Conservation (phyloP, 805 yeast species). For the Zygosaccharomyces pseudorouxii region DNA sequence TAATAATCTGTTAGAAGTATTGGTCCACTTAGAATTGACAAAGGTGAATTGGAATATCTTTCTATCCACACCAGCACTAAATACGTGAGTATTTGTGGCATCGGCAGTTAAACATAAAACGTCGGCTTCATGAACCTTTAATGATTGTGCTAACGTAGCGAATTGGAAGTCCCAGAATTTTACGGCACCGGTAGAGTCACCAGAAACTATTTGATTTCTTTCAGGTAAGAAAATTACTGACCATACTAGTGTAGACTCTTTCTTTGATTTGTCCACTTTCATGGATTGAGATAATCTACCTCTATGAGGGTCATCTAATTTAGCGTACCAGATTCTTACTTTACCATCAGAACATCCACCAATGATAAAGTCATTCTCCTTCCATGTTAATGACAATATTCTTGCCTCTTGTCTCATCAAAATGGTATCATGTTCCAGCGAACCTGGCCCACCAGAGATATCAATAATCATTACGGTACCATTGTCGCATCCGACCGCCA, state of each 20-base stretch:
- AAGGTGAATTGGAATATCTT: conserved; percentile 65
- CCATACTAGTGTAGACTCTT: conserved; percentile 91
- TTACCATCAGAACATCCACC: conserved; percentile 98
- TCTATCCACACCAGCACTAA: conserved; percentile 91
- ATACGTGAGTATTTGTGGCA: conserved; percentile 55
- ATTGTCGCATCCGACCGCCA: conserved; percentile 93
- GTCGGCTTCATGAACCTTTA: conserved; percentile 86
- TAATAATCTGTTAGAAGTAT: conserved; percentile 65
- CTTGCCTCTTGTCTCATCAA: conserved; percentile 82
- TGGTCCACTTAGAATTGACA: conserved; percentile 58
- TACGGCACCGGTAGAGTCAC: conserved; percentile 92
- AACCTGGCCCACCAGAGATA: conserved; percentile 82
- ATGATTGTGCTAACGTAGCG: conserved; percentile 73
- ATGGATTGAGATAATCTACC: conserved; percentile 77
- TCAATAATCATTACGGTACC: conserved; percentile 83
- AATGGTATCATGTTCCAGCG: conserved; percentile 66
- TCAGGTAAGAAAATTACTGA: conserved; percentile 59
- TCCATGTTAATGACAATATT: conserved; percentile 76
- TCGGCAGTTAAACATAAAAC: conserved; percentile 68
- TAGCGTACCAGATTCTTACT: conserved; percentile 71
- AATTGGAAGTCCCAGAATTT: conserved; percentile 87
- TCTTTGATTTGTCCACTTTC: conserved; percentile 85
- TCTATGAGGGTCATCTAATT: conserved; percentile 36
- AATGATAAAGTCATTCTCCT: conserved; percentile 54
- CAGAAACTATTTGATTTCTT: conserved; percentile 77